A percentile compares a stretch with the other conserved stretches of the same genome.
phyloP scores from a whole-genome alignment of 1,284 basidiomycete genomes.

The Cutaneotrichosporon mucoides region DNA sequence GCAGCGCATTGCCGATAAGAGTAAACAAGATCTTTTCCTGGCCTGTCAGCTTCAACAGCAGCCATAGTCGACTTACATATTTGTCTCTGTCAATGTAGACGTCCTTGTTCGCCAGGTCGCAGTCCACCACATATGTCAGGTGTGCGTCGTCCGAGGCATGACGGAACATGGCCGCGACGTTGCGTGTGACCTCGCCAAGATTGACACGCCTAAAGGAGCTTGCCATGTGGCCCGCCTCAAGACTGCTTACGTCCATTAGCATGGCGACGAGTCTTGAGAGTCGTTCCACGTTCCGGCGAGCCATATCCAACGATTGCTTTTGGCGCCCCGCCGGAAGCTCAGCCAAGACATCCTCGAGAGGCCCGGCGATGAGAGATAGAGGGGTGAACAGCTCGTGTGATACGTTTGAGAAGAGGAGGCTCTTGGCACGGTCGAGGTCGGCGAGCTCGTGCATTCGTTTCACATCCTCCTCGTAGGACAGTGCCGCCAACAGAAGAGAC shows the following conservation, averaged over 20 bases:
- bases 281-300: constrained; percentile 40
- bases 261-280: constrained; percentile 45
- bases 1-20: constrained; percentile 48
- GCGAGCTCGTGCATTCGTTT: constrained; percentile 48
- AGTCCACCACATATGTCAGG: constrained; percentile 44
- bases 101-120: constrained; percentile 35
- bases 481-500: constrained; percentile 19
- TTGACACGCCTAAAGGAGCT: constrained; percentile 46
- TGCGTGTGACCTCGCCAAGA: constrained; percentile 45
- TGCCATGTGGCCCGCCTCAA: constrained; percentile 44
- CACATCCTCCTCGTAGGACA: constrained; percentile 30
- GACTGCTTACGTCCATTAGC: constrained; percentile 45
- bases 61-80: constrained; percentile 29
- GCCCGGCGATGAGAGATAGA: constrained; percentile 46
- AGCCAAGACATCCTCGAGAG: constrained; percentile 36
- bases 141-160: constrained; percentile 34
- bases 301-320: constrained; percentile 41
- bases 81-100: constrained; percentile 49
- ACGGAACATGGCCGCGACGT: constrained; percentile 49
- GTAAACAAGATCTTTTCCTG: constrained; percentile 51
- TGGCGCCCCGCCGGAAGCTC: constrained; percentile 32
- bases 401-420: constrained; percentile 44
- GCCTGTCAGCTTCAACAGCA: background rate
- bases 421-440: constrained; percentile 49
- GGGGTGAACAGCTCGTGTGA: constrained; percentile 49